phyloP scores from a whole-genome alignment of 306 rosid species.

The Quercus dentata region DNA sequence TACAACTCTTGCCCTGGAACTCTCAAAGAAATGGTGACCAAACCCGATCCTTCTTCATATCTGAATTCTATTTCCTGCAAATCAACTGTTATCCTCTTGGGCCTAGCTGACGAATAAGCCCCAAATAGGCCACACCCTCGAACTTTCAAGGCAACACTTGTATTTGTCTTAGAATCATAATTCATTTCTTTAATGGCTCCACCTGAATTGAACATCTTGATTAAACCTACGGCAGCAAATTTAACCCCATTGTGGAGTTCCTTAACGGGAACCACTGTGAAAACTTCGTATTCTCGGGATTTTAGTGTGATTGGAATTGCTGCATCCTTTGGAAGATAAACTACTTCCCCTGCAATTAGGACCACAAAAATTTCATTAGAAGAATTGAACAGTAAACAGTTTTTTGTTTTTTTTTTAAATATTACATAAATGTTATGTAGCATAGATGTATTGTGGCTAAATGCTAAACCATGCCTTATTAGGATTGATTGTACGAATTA shows the following conservation, averaged over 20 bases:
- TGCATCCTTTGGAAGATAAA: slow-evolving; percentile 64
- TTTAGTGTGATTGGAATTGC: slow-evolving; percentile 57
- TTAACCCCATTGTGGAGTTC: slow-evolving; percentile 34
- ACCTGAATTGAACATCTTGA: slow-evolving; percentile 90
- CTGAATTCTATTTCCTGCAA: slow-evolving; percentile 50
- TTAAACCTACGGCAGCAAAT: slow-evolving; percentile 76
- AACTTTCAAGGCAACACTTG: slow-evolving; percentile 40
- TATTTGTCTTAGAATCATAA: slow-evolving; percentile 24
- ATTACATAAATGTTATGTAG: not conserved
- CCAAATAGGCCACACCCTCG: slow-evolving; percentile 69
- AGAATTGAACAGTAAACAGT: not conserved
- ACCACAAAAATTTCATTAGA: slow-evolving; percentile 1
- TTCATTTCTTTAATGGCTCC: slow-evolving; percentile 67
- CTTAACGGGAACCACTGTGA: slow-evolving; percentile 62
- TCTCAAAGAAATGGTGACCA: slow-evolving; percentile 49
- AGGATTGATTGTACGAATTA: not conserved
- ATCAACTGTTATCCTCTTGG: slow-evolving; percentile 48
- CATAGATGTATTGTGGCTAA: not conserved
- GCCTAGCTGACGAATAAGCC: slow-evolving; percentile 62
- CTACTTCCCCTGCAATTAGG: slow-evolving; percentile 53
- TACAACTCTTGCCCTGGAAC: slow-evolving; percentile 58
- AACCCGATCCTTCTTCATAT: slow-evolving; percentile 57
- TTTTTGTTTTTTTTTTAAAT: not conserved
- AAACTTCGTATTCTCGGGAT: slow-evolving; percentile 64
- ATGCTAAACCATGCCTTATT: not conserved